These are phyloP conservation scores for Aspergillus quadrilineatus DNA, from an alignment of 2,329 filamentous ascomycete species.

Conservation along the genomic window DNA sequence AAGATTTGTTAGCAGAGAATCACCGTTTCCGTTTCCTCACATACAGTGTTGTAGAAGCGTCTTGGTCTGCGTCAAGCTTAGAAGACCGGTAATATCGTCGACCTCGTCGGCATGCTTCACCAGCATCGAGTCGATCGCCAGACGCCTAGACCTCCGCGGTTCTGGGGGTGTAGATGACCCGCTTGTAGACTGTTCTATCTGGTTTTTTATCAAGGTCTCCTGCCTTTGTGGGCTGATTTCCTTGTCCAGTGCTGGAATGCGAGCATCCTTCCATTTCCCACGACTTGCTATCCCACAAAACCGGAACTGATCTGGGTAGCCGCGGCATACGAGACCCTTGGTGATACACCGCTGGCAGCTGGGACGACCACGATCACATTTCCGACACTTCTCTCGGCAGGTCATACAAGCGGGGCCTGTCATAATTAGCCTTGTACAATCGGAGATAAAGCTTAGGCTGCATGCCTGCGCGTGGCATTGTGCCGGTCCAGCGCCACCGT, in stretches of 20 bases:
- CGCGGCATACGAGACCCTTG: conserved; percentile 32
- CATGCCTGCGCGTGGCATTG: conserved; percentile 1
- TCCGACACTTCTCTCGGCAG: conserved; percentile 35
- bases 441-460: neutral
- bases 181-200: neutral
- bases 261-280: conserved; percentile 31
- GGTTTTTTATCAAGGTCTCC: neutral
- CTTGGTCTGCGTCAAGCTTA: conserved; percentile 15
- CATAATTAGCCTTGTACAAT: neutral
- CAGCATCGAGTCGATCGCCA: neutral
- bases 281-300: conserved; percentile 33
- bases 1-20: neutral
- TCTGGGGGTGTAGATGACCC: neutral
- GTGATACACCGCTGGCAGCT: conserved; percentile 30
- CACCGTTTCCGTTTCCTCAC: neutral
- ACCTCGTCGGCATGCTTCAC: neutral
- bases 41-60: conserved; percentile 26
- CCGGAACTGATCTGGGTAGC: conserved; percentile 34
- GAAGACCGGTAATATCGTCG: conserved; percentile 6
- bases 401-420: conserved; percentile 34
- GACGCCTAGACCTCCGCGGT: neutral
- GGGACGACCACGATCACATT: conserved; percentile 33
- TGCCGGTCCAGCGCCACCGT: neutral
- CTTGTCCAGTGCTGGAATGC: conserved; percentile 18
- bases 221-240: neutral